Conservation (phyloP, 306 rosid species). For the Acmispon strigosus region DNA sequence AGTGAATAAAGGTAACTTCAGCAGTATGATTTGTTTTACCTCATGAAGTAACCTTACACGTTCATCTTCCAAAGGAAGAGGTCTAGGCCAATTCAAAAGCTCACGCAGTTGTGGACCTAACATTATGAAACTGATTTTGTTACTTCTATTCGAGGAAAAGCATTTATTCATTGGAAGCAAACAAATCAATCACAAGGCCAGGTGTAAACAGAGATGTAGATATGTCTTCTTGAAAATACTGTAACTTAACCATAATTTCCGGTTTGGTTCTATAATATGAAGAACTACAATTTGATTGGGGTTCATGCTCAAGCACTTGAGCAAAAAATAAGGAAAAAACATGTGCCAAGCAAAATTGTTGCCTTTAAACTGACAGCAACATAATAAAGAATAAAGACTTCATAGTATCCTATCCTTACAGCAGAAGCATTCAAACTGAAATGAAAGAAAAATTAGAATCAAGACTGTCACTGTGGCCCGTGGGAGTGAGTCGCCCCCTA, state of each 20-base stretch:
- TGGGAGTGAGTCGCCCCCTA: too few species aligned
- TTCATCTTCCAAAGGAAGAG: constrained; percentile 95
- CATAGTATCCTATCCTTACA: not conserved
- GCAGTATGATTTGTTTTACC: constrained; percentile 34
- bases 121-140: constrained; percentile 9
- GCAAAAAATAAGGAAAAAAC: not conserved
- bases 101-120: constrained; percentile 76
- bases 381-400: not conserved
- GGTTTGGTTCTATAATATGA: not conserved
- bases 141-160: constrained; percentile 1
- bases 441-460: too few species aligned
- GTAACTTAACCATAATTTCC: not conserved
- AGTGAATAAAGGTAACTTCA: not conserved
- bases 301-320: not conserved
- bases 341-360: not conserved
- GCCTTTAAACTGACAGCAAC: not conserved
- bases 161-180: not conserved
- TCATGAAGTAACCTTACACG: constrained; percentile 86
- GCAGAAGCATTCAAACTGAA: too few species aligned
- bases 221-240: not conserved
- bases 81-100: constrained; percentile 86
- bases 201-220: not conserved
- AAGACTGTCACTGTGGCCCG: too few species aligned
- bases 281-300: not conserved
- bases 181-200: not conserved